Conservation (phyloP, 495 filamentous ascomycete genomes). For the Chaetomidium leptoderma region DNA sequence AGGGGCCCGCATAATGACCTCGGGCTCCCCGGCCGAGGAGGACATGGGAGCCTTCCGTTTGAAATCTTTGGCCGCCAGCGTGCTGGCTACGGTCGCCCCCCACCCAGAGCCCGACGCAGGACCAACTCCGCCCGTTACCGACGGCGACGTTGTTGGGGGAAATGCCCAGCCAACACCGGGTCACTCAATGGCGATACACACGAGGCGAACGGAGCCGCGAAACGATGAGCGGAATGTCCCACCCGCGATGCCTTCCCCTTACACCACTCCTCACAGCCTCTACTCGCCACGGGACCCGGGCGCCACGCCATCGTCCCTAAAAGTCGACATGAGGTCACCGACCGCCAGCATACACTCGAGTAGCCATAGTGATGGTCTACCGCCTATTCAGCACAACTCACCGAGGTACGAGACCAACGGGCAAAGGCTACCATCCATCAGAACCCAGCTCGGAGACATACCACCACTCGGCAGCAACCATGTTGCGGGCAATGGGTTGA, state of each 20-base stretch:
- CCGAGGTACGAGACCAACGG: constrained; percentile 42
- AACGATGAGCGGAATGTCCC: constrained; percentile 20
- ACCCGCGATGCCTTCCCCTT: constrained; percentile 6
- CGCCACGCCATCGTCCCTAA: constrained; percentile 23
- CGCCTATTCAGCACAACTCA: constrained; percentile 48
- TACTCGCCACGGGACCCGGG: constrained; percentile 31
- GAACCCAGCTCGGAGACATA: constrained; percentile 37
- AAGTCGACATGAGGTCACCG: constrained; percentile 30
- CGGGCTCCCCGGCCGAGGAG: constrained; percentile 20
- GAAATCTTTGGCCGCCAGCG: constrained; percentile 41
- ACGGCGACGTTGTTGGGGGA: constrained; percentile 24
- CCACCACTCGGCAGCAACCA: constrained; percentile 66
- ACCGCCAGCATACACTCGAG: constrained; percentile 26
- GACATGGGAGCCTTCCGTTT: constrained; percentile 37
- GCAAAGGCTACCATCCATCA: constrained; percentile 46
- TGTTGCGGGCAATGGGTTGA: constrained; percentile 28
- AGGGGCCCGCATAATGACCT: constrained; percentile 9
- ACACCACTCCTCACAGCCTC: constrained; percentile 20
- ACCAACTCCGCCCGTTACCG: constrained; percentile 27
- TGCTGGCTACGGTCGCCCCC: constrained; percentile 31
- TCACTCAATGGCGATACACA: constrained; percentile 19
- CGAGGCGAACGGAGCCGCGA: constrained; percentile 15
- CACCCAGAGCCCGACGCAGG: constrained; percentile 29
- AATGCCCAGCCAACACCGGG: constrained; percentile 20
- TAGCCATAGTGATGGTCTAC: constrained; percentile 38